Evolutionary conservation across 345 rosid genomes (phyloP).

Genomic region (Chamaenerion angustifolium): DNA sequence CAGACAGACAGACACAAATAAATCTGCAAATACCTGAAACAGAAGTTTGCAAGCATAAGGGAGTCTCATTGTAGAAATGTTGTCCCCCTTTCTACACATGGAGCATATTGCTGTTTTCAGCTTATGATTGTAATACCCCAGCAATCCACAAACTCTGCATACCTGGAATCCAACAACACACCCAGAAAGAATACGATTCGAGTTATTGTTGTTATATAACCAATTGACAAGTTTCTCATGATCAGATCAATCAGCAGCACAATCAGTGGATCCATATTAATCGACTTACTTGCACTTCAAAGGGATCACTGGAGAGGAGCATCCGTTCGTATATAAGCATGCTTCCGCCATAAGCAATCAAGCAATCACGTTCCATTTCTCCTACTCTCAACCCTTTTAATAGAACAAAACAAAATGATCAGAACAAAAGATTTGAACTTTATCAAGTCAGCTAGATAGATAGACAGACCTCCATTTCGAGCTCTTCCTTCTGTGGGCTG

Average conservation of each 20-base stretch:
- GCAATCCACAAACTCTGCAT: constrained; percentile 70
- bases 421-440: no score
- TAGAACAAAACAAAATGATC: no score
- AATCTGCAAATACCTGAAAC: constrained; percentile 39
- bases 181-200: no score
- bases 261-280: neutral
- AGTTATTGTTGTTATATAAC: no score
- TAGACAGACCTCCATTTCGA: constrained; percentile 64
- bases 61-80: constrained; percentile 66
- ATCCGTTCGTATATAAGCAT: constrained; percentile 79
- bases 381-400: constrained; percentile 85
- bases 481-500: constrained; percentile 99
- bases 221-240: no score
- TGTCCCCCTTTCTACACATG: constrained; percentile 66
- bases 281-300: constrained; percentile 66
- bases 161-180: no score
- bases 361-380: constrained; percentile 96
- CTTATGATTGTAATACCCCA: constrained; percentile 79
- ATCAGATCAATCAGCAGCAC: no score
- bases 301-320: constrained; percentile 92
- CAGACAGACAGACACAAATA: no score
- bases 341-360: constrained; percentile 95
- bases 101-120: constrained; percentile 65
- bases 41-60: constrained; percentile 97
- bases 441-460: neutral